phyloP scores from a whole-genome alignment of 331 rosid species.

The Malus hybrid region DNA sequence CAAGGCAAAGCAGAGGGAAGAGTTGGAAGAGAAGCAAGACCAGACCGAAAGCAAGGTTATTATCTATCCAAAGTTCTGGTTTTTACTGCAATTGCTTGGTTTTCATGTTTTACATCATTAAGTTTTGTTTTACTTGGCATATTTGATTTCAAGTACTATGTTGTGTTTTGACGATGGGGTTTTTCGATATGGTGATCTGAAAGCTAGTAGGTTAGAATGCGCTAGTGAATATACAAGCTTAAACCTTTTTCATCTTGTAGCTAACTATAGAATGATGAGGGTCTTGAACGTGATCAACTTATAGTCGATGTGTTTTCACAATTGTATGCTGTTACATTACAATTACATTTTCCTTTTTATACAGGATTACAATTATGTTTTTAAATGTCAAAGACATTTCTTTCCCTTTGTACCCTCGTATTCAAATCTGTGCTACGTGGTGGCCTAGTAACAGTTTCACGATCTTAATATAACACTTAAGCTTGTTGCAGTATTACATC shows the following conservation, averaged over 20 bases:
- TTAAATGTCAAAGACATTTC: background rate
- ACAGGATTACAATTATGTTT: background rate
- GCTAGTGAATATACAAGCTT: background rate
- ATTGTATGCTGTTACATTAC: background rate
- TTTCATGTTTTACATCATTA: too few species aligned
- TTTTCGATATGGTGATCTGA: background rate
- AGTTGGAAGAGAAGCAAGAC: conserved; percentile 38
- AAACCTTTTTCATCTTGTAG: background rate
- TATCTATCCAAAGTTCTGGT: conserved; percentile 2
- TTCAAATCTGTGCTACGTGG: background rate
- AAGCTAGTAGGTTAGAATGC: background rate
- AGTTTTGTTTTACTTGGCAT: background rate
- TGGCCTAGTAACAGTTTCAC: conserved; percentile 10
- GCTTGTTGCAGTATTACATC: conserved; percentile 57
- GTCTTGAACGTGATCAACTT: too few species aligned
- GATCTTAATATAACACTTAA: conserved; percentile 8
- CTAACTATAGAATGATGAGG: background rate
- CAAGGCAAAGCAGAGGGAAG: conserved; percentile 46
- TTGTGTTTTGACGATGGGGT: background rate
- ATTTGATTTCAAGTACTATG: background rate
- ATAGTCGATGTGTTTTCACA: too few species aligned
- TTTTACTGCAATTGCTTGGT: background rate
- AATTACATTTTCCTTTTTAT: background rate
- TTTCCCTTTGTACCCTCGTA: background rate
- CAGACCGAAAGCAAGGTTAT: conserved; percentile 81